These are phyloP conservation scores for Monilinia fructicola DNA, from an alignment of 2,329 filamentous ascomycete species.

Conservation along the genomic window DNA sequence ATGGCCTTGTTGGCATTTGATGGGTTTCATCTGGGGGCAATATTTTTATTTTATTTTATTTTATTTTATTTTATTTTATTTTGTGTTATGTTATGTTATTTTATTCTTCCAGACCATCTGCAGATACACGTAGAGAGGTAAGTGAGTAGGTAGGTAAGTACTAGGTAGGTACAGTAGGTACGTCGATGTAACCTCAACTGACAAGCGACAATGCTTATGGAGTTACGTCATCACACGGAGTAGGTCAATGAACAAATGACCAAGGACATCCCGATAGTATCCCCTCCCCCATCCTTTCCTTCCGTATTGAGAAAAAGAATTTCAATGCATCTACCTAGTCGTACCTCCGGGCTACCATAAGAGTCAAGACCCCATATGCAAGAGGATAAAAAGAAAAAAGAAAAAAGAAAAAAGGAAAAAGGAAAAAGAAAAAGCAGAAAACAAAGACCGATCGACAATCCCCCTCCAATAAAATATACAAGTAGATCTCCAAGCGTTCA, in stretches of 20 bases:
- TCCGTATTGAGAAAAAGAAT: background rate
- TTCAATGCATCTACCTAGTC: too few species aligned
- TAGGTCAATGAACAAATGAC: background rate
- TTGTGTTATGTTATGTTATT: too few species aligned
- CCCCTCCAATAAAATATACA: background rate
- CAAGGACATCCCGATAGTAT: background rate
- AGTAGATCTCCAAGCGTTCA: background rate
- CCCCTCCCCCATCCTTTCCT: background rate
- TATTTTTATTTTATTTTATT: background rate
- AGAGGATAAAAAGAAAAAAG: too few species aligned
- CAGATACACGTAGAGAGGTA: background rate
- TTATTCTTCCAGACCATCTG: too few species aligned
- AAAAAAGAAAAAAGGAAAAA: background rate
- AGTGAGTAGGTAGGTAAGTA: too few species aligned
- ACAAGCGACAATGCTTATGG: background rate
- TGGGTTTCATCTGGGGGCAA: background rate
- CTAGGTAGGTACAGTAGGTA: too few species aligned
- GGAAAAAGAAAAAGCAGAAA: background rate
- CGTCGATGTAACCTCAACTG: too few species aligned
- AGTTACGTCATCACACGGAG: slow-evolving; percentile 12
- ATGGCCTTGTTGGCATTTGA: slow-evolving; percentile 1
- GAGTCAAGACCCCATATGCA: background rate
- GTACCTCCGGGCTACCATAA: too few species aligned
- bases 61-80: background rate
- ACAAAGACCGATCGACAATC: background rate